phyloP scores from a whole-genome alignment of 1,284 basidiomycete genomes.

The Ganoderma lucidum region DNA sequence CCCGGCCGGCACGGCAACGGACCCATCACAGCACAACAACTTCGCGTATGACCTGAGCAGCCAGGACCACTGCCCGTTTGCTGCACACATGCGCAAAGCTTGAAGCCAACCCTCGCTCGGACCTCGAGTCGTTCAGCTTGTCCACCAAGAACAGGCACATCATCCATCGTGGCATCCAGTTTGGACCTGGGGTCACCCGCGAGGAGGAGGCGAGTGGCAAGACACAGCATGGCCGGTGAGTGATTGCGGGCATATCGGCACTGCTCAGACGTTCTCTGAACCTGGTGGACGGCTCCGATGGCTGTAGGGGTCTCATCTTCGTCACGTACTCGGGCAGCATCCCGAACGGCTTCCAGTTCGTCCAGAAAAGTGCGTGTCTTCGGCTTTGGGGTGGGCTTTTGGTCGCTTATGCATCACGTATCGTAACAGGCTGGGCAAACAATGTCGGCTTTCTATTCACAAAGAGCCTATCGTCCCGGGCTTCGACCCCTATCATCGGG shows the following conservation, averaged over 20 bases:
- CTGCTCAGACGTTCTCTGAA: neutral
- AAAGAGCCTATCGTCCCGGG: constrained; percentile 34
- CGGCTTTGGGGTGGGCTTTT: neutral
- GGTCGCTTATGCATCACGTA: no score
- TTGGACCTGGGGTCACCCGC: constrained; percentile 50
- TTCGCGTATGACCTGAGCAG: constrained; percentile 47
- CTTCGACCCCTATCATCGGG: constrained; percentile 54
- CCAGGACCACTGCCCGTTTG: constrained; percentile 57
- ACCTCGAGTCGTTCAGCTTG: constrained; percentile 18
- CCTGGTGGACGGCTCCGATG: no score
- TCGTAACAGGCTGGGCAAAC: constrained; percentile 42
- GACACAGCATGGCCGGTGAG: constrained; percentile 48
- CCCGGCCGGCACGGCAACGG: constrained; percentile 38
- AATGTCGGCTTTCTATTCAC: constrained; percentile 35
- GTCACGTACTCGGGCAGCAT: constrained; percentile 58
- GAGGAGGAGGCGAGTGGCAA: constrained; percentile 45
- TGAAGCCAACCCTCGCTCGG: constrained; percentile 58
- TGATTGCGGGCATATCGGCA: neutral
- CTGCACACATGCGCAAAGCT: constrained; percentile 64
- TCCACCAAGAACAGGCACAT: constrained; percentile 31
- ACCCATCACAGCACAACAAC: constrained; percentile 37
- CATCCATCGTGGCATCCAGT: constrained; percentile 47
- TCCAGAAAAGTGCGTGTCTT: constrained; percentile 44
- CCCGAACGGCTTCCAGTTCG: constrained; percentile 55
- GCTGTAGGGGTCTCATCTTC: constrained; percentile 52